Conservation (phyloP, 371 early-diverging fungal genomes). For the Basidiobolus meristosporus region DNA sequence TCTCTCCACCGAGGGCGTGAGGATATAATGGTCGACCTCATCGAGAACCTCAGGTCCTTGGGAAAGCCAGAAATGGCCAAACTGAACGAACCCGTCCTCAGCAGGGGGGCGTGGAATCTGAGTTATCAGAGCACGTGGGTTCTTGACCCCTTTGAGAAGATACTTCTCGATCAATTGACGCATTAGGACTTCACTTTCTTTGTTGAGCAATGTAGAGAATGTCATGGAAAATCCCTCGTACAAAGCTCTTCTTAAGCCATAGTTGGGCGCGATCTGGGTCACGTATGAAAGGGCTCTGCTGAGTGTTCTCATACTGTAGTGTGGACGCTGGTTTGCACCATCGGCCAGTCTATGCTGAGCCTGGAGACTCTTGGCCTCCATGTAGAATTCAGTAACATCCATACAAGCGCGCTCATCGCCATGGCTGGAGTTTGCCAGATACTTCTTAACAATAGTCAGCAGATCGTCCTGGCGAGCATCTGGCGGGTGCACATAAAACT, state of each 20-base stretch:
- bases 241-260: conserved; percentile 59
- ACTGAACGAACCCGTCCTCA: conserved; percentile 38
- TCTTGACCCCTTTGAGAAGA: conserved; percentile 39
- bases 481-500: conserved; percentile 84
- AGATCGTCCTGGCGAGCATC: conserved; percentile 72
- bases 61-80: conserved; percentile 76
- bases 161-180: conserved; percentile 33
- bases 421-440: conserved; percentile 33
- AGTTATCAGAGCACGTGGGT: conserved; percentile 32
- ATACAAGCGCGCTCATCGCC: conserved; percentile 39
- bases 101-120: conserved; percentile 42
- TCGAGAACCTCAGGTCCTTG: conserved; percentile 32
- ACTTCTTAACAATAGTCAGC: conserved; percentile 56
- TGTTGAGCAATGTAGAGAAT: conserved; percentile 77
- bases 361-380: conserved; percentile 50
- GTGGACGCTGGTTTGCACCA: conserved; percentile 78
- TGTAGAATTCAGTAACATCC: conserved; percentile 77
- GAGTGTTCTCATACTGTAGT: conserved; percentile 89
- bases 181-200: conserved; percentile 41
- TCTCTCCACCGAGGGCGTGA: conserved; percentile 71
- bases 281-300: conserved; percentile 79
- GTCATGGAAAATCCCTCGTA: conserved; percentile 93
- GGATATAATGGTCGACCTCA: conserved; percentile 48
- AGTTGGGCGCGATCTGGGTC: conserved; percentile 42
- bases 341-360: conserved; percentile 58